Conservation (phyloP, 2,329 filamentous ascomycete genomes). For the Diaporthe helianthi region DNA sequence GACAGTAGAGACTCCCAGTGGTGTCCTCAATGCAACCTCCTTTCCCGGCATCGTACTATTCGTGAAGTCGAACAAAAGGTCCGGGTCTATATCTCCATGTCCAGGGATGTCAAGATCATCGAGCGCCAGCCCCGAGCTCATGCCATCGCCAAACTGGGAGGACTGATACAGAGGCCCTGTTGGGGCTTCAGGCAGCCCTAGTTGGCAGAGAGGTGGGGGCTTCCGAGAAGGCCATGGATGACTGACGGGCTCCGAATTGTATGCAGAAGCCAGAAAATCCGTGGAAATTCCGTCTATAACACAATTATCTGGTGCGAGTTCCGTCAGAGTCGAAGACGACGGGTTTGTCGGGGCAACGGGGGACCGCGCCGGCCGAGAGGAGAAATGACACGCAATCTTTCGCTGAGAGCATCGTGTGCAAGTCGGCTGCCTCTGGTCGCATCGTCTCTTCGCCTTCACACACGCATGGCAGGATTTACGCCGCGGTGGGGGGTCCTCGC, state of each 20-base stretch:
- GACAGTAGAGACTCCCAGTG: not conserved
- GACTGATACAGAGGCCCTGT: not conserved
- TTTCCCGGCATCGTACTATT: not conserved
- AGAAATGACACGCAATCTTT: constrained; percentile 56
- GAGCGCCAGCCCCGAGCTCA: not conserved
- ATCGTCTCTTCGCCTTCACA: constrained; percentile 63
- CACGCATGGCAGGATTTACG: constrained; percentile 65
- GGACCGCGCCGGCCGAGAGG: constrained; percentile 33
- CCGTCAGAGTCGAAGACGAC: not conserved
- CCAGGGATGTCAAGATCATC: not conserved
- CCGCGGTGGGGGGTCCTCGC: constrained; percentile 53
- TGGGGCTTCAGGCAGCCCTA: not conserved
- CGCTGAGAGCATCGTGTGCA: constrained; percentile 61
- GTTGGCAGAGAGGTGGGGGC: too few relatives aligned
- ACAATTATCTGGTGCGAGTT: not conserved
- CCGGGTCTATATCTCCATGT: not conserved
- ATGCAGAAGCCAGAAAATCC: not conserved
- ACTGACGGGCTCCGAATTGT: not conserved
- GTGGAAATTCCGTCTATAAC: not conserved
- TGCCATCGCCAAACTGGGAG: not conserved
- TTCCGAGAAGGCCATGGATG: not conserved
- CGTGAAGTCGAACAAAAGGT: not conserved
- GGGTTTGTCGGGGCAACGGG: not conserved
- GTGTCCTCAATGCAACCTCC: not conserved
- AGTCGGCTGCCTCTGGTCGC: constrained; percentile 57